phyloP scores from a whole-genome alignment of 202 grass and related monocot genomes.

The Digitaria exilis region DNA sequence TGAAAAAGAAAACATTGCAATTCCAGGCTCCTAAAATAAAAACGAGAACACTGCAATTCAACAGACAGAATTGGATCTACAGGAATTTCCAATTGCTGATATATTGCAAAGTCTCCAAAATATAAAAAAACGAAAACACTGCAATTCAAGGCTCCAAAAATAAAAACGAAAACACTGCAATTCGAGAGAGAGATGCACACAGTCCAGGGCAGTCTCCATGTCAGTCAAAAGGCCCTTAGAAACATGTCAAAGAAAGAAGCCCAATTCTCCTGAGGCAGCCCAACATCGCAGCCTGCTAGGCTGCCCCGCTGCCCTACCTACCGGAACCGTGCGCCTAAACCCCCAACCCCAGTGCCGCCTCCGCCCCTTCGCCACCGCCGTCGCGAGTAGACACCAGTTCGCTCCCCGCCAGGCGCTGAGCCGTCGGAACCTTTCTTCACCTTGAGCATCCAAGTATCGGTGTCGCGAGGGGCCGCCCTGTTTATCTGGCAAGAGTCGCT shows the following conservation, averaged over 20 bases:
- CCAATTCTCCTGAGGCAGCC: neutral
- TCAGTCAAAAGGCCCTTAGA: neutral
- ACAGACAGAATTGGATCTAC: no score
- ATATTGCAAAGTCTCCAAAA: no score
- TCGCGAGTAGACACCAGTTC: neutral
- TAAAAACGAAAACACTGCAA: no score
- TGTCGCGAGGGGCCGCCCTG: no score
- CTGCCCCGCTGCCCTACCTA: neutral
- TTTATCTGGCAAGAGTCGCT: neutral
- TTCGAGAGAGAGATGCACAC: neutral
- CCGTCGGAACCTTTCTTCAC: no score
- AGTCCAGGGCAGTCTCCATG: neutral
- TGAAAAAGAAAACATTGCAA: no score
- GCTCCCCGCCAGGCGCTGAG: neutral
- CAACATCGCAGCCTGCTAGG: neutral
- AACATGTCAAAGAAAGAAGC: neutral
- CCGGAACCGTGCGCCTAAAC: neutral
- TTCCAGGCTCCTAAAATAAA: no score
- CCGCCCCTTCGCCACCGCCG: neutral
- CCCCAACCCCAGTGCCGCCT: conserved; percentile 10
- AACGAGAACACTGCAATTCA: no score
- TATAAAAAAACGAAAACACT: no score
- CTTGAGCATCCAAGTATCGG: neutral
- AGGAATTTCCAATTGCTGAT: no score
- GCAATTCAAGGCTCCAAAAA: no score